Base-by-base conservation (phyloP, 352 stramenopile genomes). In the Pythium folliculosum region DNA sequence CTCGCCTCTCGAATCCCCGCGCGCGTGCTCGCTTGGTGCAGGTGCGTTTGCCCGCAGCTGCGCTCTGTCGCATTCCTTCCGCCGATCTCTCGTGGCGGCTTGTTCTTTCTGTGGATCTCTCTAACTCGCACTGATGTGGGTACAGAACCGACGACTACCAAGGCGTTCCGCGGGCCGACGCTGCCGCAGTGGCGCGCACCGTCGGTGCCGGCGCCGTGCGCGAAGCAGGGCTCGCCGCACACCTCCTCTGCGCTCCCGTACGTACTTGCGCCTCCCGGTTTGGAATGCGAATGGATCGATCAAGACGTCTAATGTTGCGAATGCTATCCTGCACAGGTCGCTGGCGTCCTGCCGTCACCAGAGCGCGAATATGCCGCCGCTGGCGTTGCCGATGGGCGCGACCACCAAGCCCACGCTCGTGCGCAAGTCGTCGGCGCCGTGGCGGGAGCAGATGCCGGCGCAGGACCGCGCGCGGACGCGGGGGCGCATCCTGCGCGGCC, bases 401-500 rank as follows among this genome's bases (percentile, higher is more conserved):
- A 30, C 48, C 23, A 84, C 78, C 14, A 75, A 69, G n/a, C 75
- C 81, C 43, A 72, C 72, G 43, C 73, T 88, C 25, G 70, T 69
- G 51, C 78, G 80, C 67, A 78, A 44, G 65, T 77, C 71, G 25
- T 60, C 44, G 23, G 72, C 72, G 37, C 75, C 80, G 40, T 94
- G 86, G 86, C 77, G 86, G 8, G 72, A 86, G 13, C 75, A 89
- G n/a, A 77, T 90, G 30, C 70, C 80, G 1, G 54, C 73, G 0
- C 68, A 69, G 14, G 86, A 94, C 60, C 84, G 86, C 40, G 67
- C 75, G 44, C 87, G 80, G 51, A 89, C 81, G 13, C 77, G 82
- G 30, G 77, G 85, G 63, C 78, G 84, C n/a, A 83, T 94, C 50
- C 81, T 84, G 62, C 78, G 78, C 3, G 79, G 73, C n/a, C 55